Evolutionary conservation across 495 filamentous ascomycete species (phyloP).

Genomic region (Oidiodendron maius): DNA sequence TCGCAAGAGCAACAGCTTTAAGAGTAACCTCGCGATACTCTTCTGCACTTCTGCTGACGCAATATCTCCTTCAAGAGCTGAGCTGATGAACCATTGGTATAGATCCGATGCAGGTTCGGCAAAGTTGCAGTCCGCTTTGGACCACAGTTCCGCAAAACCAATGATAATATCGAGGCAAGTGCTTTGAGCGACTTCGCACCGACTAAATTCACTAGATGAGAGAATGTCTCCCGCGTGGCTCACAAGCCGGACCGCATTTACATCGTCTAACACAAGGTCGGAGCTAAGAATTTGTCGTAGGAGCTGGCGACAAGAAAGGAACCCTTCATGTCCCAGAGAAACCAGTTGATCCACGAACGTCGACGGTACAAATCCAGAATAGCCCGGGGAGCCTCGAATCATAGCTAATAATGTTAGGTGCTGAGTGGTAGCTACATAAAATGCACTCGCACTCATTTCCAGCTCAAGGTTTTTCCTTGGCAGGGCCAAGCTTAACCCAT

Average conservation of each 20-base stretch:
- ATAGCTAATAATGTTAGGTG: slow-evolving; percentile 34
- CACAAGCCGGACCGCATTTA: slow-evolving; percentile 38
- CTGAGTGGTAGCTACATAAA: slow-evolving; percentile 36
- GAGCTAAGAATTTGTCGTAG: slow-evolving; percentile 42
- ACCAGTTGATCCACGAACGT: slow-evolving; percentile 53
- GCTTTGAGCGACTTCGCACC: slow-evolving; percentile 70
- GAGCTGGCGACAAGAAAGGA: slow-evolving; percentile 36
- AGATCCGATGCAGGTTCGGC: slow-evolving; percentile 59
- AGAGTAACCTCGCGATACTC: slow-evolving; percentile 58
- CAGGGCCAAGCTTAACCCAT: slow-evolving; percentile 27
- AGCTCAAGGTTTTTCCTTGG: slow-evolving; percentile 42
- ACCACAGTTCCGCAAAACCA: slow-evolving; percentile 59
- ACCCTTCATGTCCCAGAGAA: slow-evolving; percentile 52
- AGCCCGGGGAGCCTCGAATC: slow-evolving; percentile 27
- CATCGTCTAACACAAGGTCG: slow-evolving; percentile 33
- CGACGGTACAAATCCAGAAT: slow-evolving; percentile 30
- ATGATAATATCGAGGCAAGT: slow-evolving; percentile 66
- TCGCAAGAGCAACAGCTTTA: slow-evolving; percentile 49
- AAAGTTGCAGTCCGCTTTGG: slow-evolving; percentile 39
- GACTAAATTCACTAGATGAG: slow-evolving; percentile 23
- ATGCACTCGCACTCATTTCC: slow-evolving; percentile 38
- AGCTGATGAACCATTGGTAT: slow-evolving; percentile 73
- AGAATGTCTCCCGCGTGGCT: slow-evolving; percentile 28
- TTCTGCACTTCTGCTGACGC: slow-evolving; percentile 64
- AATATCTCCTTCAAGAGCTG: slow-evolving; percentile 52